Base-by-base conservation (phyloP, 169 alveolate species). In the Babesia gibsoni region DNA sequence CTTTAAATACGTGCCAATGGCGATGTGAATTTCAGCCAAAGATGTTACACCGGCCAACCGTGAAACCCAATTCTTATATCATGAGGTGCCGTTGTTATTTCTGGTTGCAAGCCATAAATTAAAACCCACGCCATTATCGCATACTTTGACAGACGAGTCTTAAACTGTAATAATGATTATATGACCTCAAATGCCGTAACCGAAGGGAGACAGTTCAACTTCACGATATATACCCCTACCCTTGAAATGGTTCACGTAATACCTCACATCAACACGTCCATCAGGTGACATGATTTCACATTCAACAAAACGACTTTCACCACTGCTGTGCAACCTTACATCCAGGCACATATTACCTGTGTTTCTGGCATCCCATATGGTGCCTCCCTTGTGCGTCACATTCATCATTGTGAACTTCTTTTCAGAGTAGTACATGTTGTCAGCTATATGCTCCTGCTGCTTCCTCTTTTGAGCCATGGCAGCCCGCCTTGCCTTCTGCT, bases 181-280 rank as follows among this genome's bases (percentile, higher is more conserved):
- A n/a, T n/a, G n/a, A n/a, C n/a, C n/a, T n/a, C n/a, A 61, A 9
- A 61, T 27, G 33, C 46, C 72, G 30, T 8, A 4, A 42, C 72
- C 72, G 20, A 61, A 32, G 36, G 18, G 30, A 48, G 50, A 61
- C 9, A 61, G 29, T 22, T 45, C 48, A 20, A 61, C 59, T 48
- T 61, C 72, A 42, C 35, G 2, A 58, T 61, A 61, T 33, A 22
- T 32, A 43, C 72, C 72, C 58, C 72, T 61, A 27, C 72, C 72
- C 61, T 61, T 61, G 58, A 45, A 58, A 36, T 56, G 42, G 58
- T 61, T 61, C 72, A 61, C 46, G 58, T 45, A 61, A 58, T 61
- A 61, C 72, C 72, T 61, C 61, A 61, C 23, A 45, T 61, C 72
- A 7, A 61, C 72, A 29, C 59, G 72, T 27, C 72, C 72, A 32